Base-by-base conservation (phyloP, 176 grass and related monocot genomes). In the Musa beccarii region DNA sequence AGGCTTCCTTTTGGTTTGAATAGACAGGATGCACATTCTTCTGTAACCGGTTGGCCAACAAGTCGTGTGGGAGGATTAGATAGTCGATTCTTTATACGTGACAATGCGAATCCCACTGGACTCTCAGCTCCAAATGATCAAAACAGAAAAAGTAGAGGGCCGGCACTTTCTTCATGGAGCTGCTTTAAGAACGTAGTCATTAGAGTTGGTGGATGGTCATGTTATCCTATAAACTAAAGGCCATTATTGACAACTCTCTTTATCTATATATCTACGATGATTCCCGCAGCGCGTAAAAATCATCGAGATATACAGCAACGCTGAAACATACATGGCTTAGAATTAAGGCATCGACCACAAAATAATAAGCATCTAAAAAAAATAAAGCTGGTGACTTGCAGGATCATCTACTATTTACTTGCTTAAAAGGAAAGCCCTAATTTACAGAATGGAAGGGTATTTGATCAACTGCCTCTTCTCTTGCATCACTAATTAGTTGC, bases 51-150 rank as follows among this genome's bases (percentile, higher is more conserved):
- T 26, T 66, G 63, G 63, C 21, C 22, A 70, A 51, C 1, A 70
- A 20, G 8, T 20, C 11, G 68, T 70, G 68, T 21, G 16, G 10
- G 49, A 70, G 7, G 34, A 67, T 67, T 66, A 43, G 65, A 67
- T 67, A 17, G 11, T 67, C 65, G 34, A 67, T 67, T 67, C 65
- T 67, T 67, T 67, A 67, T 67, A 28, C 25, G 65, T 67, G 65
- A 67, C 65, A n/a, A 70, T 70, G 68, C 68, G 19, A 51, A 51
- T 70, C 68, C 51, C 68, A 70, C 68, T 51, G 12, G 14, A 70
- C 68, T 70, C 68, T 51, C 26, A 2, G 15, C 25, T 25, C 10
- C 8, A 11, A 67, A 13, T 28, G 23, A 13, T n/a, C 11, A 10
- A 11, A 51, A 20, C 0, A 8, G 0, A 51, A 51, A 70, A 70